A percentile compares a stretch with the other conserved stretches of the same genome.
These are phyloP conservation scores for Cyclotella choctawhatcheeana DNA, from an alignment of 108 stramenopile species.

Conservation along the genomic window DNA sequence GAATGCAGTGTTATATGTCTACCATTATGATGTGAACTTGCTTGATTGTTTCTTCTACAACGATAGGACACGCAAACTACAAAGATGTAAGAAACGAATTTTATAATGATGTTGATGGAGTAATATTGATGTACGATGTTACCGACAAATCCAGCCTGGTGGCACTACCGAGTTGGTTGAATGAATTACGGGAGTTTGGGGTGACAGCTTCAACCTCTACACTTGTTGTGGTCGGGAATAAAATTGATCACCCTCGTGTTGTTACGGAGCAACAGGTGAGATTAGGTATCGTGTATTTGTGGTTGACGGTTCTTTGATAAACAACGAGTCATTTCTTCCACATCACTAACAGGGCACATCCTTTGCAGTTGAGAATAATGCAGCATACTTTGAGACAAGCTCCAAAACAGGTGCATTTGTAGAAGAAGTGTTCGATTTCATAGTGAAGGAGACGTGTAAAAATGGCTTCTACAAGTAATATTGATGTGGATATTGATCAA, in stretches of 20 bases:
- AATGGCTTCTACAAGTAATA: constrained; percentile 4
- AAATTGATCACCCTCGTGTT: constrained; percentile 53
- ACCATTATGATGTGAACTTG: constrained; percentile 30
- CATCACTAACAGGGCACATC: constrained; percentile 48
- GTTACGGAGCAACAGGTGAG: constrained; percentile 32
- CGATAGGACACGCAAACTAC: constrained; percentile 72
- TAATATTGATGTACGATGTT: constrained; percentile 70
- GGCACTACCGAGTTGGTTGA: constrained; percentile 62
- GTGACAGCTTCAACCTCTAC: constrained; percentile 47
- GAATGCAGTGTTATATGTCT: neutral
- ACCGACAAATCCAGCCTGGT: constrained; percentile 58
- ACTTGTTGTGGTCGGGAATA: constrained; percentile 68
- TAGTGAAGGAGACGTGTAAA: constrained; percentile 38
- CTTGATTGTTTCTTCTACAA: constrained; percentile 30
- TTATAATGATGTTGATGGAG: constrained; percentile 79
- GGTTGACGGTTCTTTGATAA: neutral
- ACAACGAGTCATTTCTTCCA: neutral
- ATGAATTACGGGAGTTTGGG: constrained; percentile 61
- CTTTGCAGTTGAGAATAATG: constrained; percentile 61
- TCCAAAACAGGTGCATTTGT: constrained; percentile 67
- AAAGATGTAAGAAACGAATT: constrained; percentile 86
- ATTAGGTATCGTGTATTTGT: neutral
- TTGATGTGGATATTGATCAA: neutral
- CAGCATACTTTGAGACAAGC: constrained; percentile 73
- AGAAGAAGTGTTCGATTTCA: constrained; percentile 60